These are phyloP conservation scores for Solanum piurae DNA, from an alignment of 257 asterid species.

Conservation along the genomic window DNA sequence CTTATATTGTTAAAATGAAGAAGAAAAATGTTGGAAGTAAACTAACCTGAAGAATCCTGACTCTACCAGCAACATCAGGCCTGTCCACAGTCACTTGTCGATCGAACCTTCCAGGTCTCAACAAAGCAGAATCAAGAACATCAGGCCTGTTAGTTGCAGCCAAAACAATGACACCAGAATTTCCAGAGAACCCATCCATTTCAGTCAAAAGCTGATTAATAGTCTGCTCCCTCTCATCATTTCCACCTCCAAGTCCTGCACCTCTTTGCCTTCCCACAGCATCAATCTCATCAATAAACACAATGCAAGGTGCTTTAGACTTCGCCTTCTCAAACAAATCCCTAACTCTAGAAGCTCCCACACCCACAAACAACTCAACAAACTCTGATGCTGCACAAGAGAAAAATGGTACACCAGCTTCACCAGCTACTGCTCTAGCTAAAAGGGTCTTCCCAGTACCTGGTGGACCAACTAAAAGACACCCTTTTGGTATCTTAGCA, in stretches of 20 bases:
- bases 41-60: slow-evolving; percentile 82
- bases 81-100: slow-evolving; percentile 92
- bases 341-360: slow-evolving; percentile 97
- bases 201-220: slow-evolving; percentile 97
- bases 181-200: slow-evolving; percentile 96
- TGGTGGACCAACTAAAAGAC: slow-evolving; percentile 93
- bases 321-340: slow-evolving; percentile 95
- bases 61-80: slow-evolving; percentile 98
- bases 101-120: slow-evolving; percentile 97
- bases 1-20: neutral
- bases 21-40: neutral
- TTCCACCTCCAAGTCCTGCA: slow-evolving; percentile 93
- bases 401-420: slow-evolving; percentile 89
- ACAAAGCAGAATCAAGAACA: slow-evolving; percentile 89
- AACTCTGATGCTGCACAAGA: slow-evolving; percentile 98
- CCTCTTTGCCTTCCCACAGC: slow-evolving; percentile 98
- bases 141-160: slow-evolving; percentile 96
- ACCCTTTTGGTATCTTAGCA: slow-evolving; percentile 93
- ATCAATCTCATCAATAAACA: slow-evolving; percentile 93
- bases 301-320: slow-evolving; percentile 95
- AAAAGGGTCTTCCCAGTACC: slow-evolving; percentile 96
- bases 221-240: slow-evolving; percentile 97
- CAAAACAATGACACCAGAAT: slow-evolving; percentile 84
- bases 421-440: slow-evolving; percentile 98
- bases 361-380: slow-evolving; percentile 93